Evolutionary conservation across 257 asterid species (phyloP), one percentile per base, ranked within the genome.

Genomic region (Solanum infundibuliforme): DNA sequence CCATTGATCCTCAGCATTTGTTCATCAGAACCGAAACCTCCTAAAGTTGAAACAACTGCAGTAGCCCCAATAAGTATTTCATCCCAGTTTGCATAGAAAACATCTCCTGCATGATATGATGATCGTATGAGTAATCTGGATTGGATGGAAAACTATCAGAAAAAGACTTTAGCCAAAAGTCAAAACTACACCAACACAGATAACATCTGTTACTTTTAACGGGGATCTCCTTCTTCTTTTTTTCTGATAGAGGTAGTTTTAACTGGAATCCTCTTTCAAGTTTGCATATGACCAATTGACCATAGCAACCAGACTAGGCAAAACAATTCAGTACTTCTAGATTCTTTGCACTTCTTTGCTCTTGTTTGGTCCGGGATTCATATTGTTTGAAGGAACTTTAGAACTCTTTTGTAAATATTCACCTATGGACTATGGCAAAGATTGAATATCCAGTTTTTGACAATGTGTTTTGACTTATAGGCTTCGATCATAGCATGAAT

Each of bases 1-100:
- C 99, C 99, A n/a, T 97, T 96, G 83, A 97, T 96, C 91, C 99
- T 94, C 87, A 87, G 93, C 99, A 97, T 97, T 88, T 96, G 98
- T 84, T 96, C 99, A 86, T 97, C 98, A 52, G 94, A 95, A 87
- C 99, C 99, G 92, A 97, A 93, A 83, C 99, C 99, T 90, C 99
- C 99, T 58, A 97, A 91, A 60, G 98, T 96, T 86, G 99, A 97
- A 87, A 97, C 96, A 89, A 97, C 98, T 89, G 99, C 92, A 18
- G 99, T 97, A 81, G 95, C 95, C 83, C 98, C 99, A 86, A 87
- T 71, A 83, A 97, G 94, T 89, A 97, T 96, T 89, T 95, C 99
- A 86, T 96, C 98, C 99, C 99, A 97, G 83, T 94, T 95, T 86
- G 92, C 95, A 87, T 96, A 95, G 90, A 97, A 96, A 82, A 95